Evolutionary conservation across 2,329 filamentous ascomycete genomes (phyloP).

Genomic region (Rhinocladiella similis): DNA sequence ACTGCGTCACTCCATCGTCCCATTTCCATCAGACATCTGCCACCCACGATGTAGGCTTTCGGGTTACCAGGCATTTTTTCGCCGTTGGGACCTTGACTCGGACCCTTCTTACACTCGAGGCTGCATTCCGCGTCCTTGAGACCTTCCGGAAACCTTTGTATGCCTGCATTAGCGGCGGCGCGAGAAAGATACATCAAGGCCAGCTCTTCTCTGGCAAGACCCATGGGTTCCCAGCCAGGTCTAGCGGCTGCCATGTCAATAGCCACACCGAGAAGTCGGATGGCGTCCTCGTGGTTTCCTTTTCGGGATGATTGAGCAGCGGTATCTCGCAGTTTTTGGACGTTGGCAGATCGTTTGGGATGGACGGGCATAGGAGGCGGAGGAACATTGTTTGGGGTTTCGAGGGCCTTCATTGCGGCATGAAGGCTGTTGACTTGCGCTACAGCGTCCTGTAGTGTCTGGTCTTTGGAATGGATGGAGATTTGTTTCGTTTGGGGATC

Average conservation of each 20-base stretch:
- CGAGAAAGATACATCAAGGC: constrained; percentile 79
- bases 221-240: constrained; percentile 84
- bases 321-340: constrained; percentile 85
- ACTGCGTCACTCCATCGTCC: constrained; percentile 77
- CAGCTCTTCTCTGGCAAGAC: constrained; percentile 81
- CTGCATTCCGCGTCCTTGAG: constrained; percentile 85
- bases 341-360: constrained; percentile 83
- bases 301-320: constrained; percentile 84
- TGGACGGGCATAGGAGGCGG: constrained; percentile 89
- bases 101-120: constrained; percentile 70
- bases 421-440: constrained; percentile 76
- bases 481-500: constrained; percentile 81
- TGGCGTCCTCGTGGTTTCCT: constrained; percentile 70
- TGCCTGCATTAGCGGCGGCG: constrained; percentile 84
- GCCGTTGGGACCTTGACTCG: constrained; percentile 25
- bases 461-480: constrained; percentile 50
- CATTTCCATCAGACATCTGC: constrained; percentile 88
- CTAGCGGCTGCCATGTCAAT: constrained; percentile 83
- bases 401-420: constrained; percentile 67
- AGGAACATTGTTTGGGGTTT: constrained; percentile 65
- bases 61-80: constrained; percentile 67
- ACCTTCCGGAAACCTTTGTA: constrained; percentile 79
- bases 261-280: constrained; percentile 79
- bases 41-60: constrained; percentile 92
- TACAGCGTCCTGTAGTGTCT: constrained; percentile 64